Evolutionary conservation across 164 flowering plant species (phyloP), one percentile per base, ranked within the genome.

Genomic region (Magnolia sinica): DNA sequence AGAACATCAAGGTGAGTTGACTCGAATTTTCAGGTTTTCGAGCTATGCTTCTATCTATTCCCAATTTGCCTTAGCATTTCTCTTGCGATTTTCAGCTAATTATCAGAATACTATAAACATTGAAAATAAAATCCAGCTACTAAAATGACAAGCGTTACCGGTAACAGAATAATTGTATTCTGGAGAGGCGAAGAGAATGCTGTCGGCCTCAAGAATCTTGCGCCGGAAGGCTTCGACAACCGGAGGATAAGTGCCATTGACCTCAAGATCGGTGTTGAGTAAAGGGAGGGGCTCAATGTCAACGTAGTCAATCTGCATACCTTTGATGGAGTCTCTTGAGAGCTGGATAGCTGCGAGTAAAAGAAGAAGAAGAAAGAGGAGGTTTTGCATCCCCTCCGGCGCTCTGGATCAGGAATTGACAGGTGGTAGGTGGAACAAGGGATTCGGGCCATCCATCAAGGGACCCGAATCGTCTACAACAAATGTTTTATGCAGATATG

Each of bases 81-180:
- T 37, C 45, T 37, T 37, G 45, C 4, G 45, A 37, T 3, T 37
- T 37, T 37, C 45, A 37, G 45, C 45, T 3, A 37, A 37, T 37
- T 37, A 37, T 37, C 45, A 37, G 45, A 37, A 37, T 59, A 19
- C 64, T 0, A 19, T 59, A 27, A 10, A 37, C 45, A 37, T 37
- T 3, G 45, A 37, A 37, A 37, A 37, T 6, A 37, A 37, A 37
- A 37, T 37, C 45, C 45, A 37, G 45, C 6, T 37, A 37, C 45
- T 37, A 37, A 37, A 37, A 37, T 37, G 45, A 37, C 45, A 10
- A 37, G 45, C 45, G 3, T 24, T 78, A 86, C 89, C 83, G 22
- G 87, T 55, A 73, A 88, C 76, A 37, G 91, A 85, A 82, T 84
- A 88, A 70, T 86, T 87, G 79, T 87, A 87, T 73, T 87, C 91